Evolutionary conservation across 2,329 filamentous ascomycete genomes (phyloP).

Genomic region (Phoma sp.): DNA sequence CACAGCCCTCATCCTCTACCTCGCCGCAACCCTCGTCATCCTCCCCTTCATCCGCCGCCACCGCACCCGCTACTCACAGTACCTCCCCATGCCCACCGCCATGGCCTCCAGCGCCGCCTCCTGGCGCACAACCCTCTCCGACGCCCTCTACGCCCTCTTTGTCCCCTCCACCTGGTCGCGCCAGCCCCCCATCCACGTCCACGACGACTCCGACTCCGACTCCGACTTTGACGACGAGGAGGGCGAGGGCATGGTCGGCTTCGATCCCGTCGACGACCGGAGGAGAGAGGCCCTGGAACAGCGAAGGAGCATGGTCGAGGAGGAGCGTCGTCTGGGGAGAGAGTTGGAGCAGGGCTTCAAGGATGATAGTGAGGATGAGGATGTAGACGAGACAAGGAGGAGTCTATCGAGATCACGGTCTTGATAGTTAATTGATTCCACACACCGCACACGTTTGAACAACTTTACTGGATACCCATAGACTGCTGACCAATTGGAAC

Average conservation of each 20-base stretch:
- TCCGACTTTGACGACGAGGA: constrained; percentile 54
- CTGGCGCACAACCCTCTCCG: constrained; percentile 46
- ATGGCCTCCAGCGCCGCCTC: constrained; percentile 25
- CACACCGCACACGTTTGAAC: not conserved
- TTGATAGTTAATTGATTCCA: not conserved
- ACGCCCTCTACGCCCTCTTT: constrained; percentile 45
- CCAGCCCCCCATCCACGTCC: constrained; percentile 35
- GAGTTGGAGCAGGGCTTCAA: constrained; percentile 80
- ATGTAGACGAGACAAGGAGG: constrained; percentile 28
- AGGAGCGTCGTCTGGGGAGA: constrained; percentile 72
- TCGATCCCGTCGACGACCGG: constrained; percentile 47
- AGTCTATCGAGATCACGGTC: constrained; percentile 6
- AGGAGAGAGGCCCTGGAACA: constrained; percentile 51
- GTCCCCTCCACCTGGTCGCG: constrained; percentile 41
- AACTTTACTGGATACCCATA: not conserved
- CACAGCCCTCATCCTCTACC: constrained; percentile 53
- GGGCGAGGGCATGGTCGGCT: constrained; percentile 57
- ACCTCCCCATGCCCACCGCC: constrained; percentile 49
- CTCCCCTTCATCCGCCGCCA: constrained; percentile 55
- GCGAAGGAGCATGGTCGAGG: constrained; percentile 54
- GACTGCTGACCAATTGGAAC: not conserved
- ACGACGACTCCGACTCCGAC: constrained; percentile 50
- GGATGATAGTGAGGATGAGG: constrained; percentile 74
- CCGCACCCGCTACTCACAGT: constrained; percentile 54
- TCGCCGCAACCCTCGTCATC: constrained; percentile 50